Base-by-base conservation (phyloP, 1,284 basidiomycete species). In the Fomes fomentarius region DNA sequence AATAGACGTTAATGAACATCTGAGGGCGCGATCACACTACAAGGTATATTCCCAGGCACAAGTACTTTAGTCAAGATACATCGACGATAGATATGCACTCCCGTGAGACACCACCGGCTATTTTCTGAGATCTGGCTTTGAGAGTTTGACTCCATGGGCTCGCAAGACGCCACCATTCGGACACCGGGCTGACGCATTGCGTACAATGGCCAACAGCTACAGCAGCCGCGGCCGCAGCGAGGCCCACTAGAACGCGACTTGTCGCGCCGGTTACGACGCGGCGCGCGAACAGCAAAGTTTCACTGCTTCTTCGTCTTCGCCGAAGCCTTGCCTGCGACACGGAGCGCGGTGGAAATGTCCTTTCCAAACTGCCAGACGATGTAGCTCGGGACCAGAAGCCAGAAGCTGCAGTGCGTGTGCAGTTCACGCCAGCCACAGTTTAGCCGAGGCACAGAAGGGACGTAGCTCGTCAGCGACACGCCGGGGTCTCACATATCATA, bases 321-420 rank as follows among this genome's bases (percentile, higher is more conserved):
- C 46, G 59, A 59, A 25, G 46, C 56, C 17, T 54, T 63, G 49
- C 60, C 69, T 4, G 80, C 76, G 14, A 73, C 63, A 49, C 69
- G 69, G 31, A 89, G 71, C 4, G 79, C 70, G 3, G 66, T 61
- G 0, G 69, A 63, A 45, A 91, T 76, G 60, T 91, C 87, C 63
- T 76, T 77, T 14, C 83, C 81, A 11, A 92, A 74, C 37, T 70
- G 75, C 54, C 68, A 69, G 21, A 83, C 62, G 54, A 93, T 84
- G 60, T 86, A 66, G 39, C 74, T 65, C 1, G 91, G 91, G 34
- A 91, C 66, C 28, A 92, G 65, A 52, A 93, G 71, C 91, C 91
- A 93, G 8, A 89, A 60, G 4, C 90, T 91, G 17, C 35, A 22
- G 17, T 21, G 21, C 21, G 38, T 22, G 21, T 22, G 19, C 21